Evolutionary conservation across 1,139 yeast species (phyloP), one percentile per base, ranked within the genome.

Genomic region (Diutina rugosa): DNA sequence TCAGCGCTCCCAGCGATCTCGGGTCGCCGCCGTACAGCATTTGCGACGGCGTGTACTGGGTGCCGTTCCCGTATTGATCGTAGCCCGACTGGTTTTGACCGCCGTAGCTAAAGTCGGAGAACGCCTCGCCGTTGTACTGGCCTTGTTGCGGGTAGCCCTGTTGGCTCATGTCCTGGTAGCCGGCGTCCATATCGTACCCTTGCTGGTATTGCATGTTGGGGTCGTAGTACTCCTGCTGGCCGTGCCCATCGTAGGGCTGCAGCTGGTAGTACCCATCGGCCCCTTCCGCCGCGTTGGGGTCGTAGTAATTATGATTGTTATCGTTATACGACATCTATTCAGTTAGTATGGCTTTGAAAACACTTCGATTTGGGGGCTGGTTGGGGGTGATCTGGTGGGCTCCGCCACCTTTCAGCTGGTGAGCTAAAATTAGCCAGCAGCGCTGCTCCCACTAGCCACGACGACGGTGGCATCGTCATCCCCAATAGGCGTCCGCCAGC

Each of bases 1-100:
- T 95, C 5, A 97, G 89, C 52, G 97, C 90, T 59, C 98, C 98
- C 14, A 96, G 87, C 1, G 95, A 86, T 68, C 95, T 78, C 61
- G 87, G 87, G 26, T 49, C 53, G 53, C 87, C 91, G 61, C 87
- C 91, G 64, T 86, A 86, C 67, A 90, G 83, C 87, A 86, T 82
- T 68, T 86, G 91, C 18, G 90, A 84, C 35, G 93, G 90, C 56
- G 93, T 84, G 67, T 84, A 84, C 65, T 83, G 91, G 62, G 90
- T 84, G 55, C 90, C 88, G 32, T 49, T 49, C 6, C 51, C 51
- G 66, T 85, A 87, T 62, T 87, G 89, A 67, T 84, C 90, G 65
- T 84, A 85, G 35, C 84, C 84, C 56, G 85, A 79, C 62, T 84
- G 88, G 59, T 82, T 84, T n/a, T 49, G 53, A 56, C 69, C 69